Evolutionary conservation across 1,284 basidiomycete species (phyloP).

Genomic region (Ustilago sp.): DNA sequence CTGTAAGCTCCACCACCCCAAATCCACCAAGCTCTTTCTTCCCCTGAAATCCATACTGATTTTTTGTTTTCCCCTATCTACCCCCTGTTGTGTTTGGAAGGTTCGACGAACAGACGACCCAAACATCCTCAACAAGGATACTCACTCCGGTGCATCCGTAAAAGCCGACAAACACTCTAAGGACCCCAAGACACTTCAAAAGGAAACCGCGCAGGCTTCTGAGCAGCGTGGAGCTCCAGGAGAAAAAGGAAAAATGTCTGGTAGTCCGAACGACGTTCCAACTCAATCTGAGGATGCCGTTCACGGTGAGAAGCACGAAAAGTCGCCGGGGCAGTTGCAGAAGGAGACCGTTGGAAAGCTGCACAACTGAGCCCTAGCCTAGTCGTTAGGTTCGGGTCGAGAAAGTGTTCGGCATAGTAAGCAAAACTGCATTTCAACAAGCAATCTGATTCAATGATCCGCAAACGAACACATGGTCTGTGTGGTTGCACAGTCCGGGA

Average conservation of each 20-base stretch:
- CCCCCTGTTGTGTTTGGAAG: constrained; percentile 10
- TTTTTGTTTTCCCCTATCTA: background rate
- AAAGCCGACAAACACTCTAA: constrained; percentile 54
- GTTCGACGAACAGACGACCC: constrained; percentile 44
- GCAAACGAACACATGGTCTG: background rate
- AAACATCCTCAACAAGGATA: constrained; percentile 36
- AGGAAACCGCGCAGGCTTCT: constrained; percentile 33
- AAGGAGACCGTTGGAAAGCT: constrained; percentile 48
- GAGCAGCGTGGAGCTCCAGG: constrained; percentile 10
- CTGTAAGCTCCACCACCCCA: constrained; percentile 24
- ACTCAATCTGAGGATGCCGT: constrained; percentile 56
- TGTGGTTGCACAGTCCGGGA: background rate
- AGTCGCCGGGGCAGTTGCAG: constrained; percentile 48
- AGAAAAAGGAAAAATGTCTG: background rate
- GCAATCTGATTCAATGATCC: background rate
- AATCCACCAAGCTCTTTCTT: background rate
- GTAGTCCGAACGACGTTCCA: constrained; percentile 19
- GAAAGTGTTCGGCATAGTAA: background rate
- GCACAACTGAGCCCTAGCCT: constrained; percentile 8
- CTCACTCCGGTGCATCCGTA: constrained; percentile 49
- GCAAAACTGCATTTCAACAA: background rate
- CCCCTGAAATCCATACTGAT: background rate
- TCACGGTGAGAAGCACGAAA: constrained; percentile 52
- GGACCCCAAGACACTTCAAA: constrained; percentile 49
- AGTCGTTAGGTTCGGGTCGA: background rate